Evolutionary conservation across 1,139 yeast genomes (phyloP), one percentile per base, ranked within the genome.

Genomic region (Hyphopichia buzzinii): DNA sequence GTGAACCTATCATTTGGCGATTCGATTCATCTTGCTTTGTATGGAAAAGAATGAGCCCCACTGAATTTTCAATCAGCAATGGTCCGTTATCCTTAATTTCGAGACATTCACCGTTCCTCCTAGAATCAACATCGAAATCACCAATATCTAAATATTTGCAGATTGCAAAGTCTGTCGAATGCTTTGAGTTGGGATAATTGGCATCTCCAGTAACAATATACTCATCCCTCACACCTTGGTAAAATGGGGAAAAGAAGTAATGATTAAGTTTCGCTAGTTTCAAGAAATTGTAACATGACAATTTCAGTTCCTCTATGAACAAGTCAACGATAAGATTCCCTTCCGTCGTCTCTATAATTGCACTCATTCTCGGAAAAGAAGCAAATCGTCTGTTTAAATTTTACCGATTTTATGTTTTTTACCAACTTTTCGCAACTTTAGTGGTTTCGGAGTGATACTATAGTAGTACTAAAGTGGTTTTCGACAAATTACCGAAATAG

Each of bases 281-380:
- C 31, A 81, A 42, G 49, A 81, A 81, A 46, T 77, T 77, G 36
- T 54, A 55, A 30, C 73, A 57, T 29, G 70, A 67, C 17, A 47
- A 46, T 1, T 73, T 74, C 3, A 69, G 63, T 3, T 54, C 49
- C 8, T 67, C 54, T 4, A 48, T 42, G 31, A 56, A 50, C 19
- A 81, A 51, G 47, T 81, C 88, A n/a, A 81, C 53, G 10, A 78
- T 82, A 12, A 81, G 34, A 43, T 54, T 57, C 40, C 81, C 84
- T 26, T 51, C 54, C 2, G 79, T 71, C 0, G 85, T 79, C 47
- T 80, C 85, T 10, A 79, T 36, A 25, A 80, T 48, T 3, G 79
- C 80, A 48, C 84, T 77, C 84, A 79, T 79, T 7, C 8, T 5
- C 12, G 6, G n/a, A 5, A 27, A 27, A 12, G 11, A 13, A 15